phyloP scores from a whole-genome alignment of 2,329 filamentous ascomycete species.

The Zymoseptoria tritici region DNA sequence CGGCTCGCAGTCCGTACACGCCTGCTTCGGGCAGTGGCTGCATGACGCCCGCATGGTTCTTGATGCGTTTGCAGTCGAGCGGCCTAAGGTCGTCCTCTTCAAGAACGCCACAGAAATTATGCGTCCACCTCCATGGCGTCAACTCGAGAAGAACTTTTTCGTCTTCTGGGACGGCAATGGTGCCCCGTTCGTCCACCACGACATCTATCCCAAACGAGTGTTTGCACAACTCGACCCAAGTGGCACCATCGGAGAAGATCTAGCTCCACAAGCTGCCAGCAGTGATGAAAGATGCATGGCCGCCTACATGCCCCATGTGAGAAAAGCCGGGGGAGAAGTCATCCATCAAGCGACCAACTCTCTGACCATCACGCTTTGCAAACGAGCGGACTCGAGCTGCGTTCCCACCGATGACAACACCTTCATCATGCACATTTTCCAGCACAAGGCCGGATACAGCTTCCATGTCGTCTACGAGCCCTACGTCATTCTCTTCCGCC shows the following conservation, averaged over 20 bases:
- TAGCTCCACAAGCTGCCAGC: slow-evolving; percentile 33
- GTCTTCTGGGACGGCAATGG: slow-evolving; percentile 50
- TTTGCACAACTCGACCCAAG: slow-evolving; percentile 43
- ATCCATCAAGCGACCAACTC: slow-evolving; percentile 57
- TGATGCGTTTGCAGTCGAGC: slow-evolving; percentile 25
- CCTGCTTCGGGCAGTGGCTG: slow-evolving; percentile 52
- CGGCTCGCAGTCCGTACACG: slow-evolving; percentile 48
- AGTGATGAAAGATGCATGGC: slow-evolving; percentile 46
- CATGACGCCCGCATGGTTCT: slow-evolving; percentile 47
- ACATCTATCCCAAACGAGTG: slow-evolving; percentile 43
- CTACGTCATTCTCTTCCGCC: slow-evolving; percentile 47
- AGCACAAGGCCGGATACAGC: slow-evolving; percentile 46
- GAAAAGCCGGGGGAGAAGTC: slow-evolving; percentile 24
- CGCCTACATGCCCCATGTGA: slow-evolving; percentile 22
- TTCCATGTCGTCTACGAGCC: slow-evolving; percentile 51
- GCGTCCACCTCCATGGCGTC: slow-evolving; percentile 39
- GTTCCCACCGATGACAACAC: slow-evolving; percentile 41
- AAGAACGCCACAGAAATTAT: slow-evolving; percentile 44
- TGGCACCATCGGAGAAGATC: slow-evolving; percentile 43
- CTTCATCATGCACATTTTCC: slow-evolving; percentile 49
- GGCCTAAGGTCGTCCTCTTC: slow-evolving; percentile 32
- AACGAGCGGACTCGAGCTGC: slow-evolving; percentile 41
- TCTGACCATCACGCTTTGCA: slow-evolving; percentile 49
- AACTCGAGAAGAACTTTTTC: slow-evolving; percentile 57
- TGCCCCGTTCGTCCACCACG: slow-evolving; percentile 47